Evolutionary conservation across 768 basidiomycete species (phyloP), one percentile per base, ranked within the genome.

Genomic region (Gloeophyllum trabeum): DNA sequence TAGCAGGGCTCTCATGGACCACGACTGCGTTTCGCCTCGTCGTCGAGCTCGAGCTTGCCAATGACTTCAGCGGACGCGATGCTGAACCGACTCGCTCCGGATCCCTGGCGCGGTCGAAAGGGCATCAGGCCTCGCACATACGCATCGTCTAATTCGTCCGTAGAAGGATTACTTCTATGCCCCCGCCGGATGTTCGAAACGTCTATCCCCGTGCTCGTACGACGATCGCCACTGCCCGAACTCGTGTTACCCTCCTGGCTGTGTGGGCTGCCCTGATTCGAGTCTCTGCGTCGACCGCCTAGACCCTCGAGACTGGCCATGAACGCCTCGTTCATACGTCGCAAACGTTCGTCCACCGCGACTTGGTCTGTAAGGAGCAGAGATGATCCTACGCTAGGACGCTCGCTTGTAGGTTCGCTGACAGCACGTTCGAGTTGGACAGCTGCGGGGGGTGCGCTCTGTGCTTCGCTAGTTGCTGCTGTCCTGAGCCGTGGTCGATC

Each of bases 321-420:
- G 56, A 87, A 87, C 32, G 66, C 63, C 48, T 78, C 79, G 44
- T 82, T 75, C 83, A 86, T 81, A 58, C 66, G 65, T 37, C 61
- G 62, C 41, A 87, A 54, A 46, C 71, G 63, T 56, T 76, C 77
- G 41, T 82, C 80, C 2, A 87, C 75, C 51, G 51, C 18, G 50
- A 45, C 43, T 52, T 60, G 43, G 44, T 50, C 14, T 24, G 54
- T 35, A 53, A 57, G 37, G 38, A 35, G 13, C 36, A 56, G 24
- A 47, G 55, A 30, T 24, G 47, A n/a, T 38, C 49, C 4, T 44
- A 53, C 25, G 51, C 50, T 24, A 5, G 40, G 37, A 4, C 38
- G 39, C 41, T 4, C 30, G 18, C 18, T 39, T n/a, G n/a, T n/a
- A n/a, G n/a, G n/a, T n/a, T n/a, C n/a, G n/a, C n/a, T n/a, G n/a